Base-by-base conservation (phyloP, 2,329 filamentous ascomycete species). In the Xylaria polymorpha region DNA sequence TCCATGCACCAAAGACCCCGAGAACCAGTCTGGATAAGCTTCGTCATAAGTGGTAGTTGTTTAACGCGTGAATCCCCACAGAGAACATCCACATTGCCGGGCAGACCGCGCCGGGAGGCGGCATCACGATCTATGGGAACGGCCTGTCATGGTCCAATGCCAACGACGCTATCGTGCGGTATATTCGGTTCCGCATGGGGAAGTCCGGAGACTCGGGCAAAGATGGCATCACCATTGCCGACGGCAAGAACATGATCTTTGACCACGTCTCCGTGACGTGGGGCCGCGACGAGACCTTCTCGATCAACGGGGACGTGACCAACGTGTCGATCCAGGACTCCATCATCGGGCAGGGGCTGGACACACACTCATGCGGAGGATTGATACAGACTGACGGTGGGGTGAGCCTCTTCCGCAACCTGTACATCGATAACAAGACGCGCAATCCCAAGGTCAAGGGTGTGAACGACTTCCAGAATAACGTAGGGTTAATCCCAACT, bases 401-500 rank as follows among this genome's bases (percentile, higher is more conserved):
- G 12, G 77, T 86, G 41, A 84, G 82, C 18, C 79, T 86, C 4
- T 86, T 87, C 75, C 80, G 85, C 4, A 87, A 88, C 72, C 74
- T 88, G 39, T 88, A 87, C 74, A 84, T 87, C 64, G 85, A 87
- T 69, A 87, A 86, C 71, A 87, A 88, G 74, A 88, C 85, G 10
- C 81, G 86, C 1, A 87, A 88, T 67, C 85, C 86, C 1, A 87
- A 87, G 68, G 85, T 87, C 58, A 88, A 88, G 74, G 85, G 85
- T 0, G 81, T 85, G 3, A 87, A 87, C 29, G 85, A 88, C 72
- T 87, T 86, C 64, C 81, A 81, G 67, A 84, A 84, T 67, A 84
- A 82, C 48, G 76, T 77, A 50, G 72, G 72, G 6, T 20, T 12
- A 7, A 0, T 14, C 55, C 51, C 15, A 15, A 51, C 7, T 51